Conservation (phyloP, 805 yeast genomes). For the Kluyveromyces dobzhanskii region DNA sequence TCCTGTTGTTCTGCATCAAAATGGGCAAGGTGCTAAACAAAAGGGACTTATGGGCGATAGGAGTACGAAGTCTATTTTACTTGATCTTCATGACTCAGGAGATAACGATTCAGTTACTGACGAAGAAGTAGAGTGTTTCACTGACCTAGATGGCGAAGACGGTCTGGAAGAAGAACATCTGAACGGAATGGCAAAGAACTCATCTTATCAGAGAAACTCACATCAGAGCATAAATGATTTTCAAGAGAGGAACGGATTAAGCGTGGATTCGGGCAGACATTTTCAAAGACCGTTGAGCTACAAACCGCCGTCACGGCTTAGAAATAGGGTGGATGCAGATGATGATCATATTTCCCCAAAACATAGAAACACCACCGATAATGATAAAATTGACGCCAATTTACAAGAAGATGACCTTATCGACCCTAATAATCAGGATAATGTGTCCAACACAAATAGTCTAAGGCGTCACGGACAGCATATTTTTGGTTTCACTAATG, state of each 20-base stretch:
- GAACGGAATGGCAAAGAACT: neutral
- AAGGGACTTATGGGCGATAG: slow-evolving; percentile 9
- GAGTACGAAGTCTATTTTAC: slow-evolving; percentile 16
- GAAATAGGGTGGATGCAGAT: slow-evolving; percentile 5
- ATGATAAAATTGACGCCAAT: neutral
- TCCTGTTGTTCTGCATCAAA: slow-evolving; percentile 10
- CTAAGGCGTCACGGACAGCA: neutral
- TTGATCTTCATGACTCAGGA: slow-evolving; percentile 18
- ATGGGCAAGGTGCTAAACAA: slow-evolving; percentile 11
- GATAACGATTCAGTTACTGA: slow-evolving; percentile 24
- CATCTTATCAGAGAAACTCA: neutral
- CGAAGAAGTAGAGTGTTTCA: slow-evolving; percentile 37
- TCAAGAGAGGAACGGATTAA: neutral
- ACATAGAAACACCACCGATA: neutral
- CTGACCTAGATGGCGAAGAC: slow-evolving; percentile 10
- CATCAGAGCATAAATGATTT: neutral
- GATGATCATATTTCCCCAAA: slow-evolving; percentile 4
- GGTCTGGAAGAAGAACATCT: neutral
- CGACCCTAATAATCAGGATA: slow-evolving; percentile 1
- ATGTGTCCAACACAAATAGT: neutral
- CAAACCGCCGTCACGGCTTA: slow-evolving; percentile 15
- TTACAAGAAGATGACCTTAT: neutral
- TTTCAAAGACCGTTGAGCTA: slow-evolving; percentile 12
- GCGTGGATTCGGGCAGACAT: slow-evolving; percentile 5
- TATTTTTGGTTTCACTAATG: neutral